Percentiles rank a stretch among this genome's conserved stretches.
Conservation (phyloP, 305 asterid species). For the Fraxinus angustifolia region DNA sequence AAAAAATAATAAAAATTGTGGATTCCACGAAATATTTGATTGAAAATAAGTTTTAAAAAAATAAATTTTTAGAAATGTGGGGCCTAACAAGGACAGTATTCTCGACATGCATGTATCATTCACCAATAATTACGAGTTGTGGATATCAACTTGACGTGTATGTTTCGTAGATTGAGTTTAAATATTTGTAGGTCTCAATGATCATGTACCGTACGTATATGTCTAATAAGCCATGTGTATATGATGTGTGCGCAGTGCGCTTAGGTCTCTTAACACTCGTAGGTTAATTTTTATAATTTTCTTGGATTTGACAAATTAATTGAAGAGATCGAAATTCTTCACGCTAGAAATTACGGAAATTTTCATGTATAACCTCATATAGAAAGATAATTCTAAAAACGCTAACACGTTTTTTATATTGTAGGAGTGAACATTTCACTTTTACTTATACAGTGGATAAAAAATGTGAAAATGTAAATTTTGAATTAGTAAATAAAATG, state of each 20-base stretch:
- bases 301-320: background rate
- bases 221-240: too few species aligned
- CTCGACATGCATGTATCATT: background rate
- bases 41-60: background rate
- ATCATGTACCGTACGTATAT: too few species aligned
- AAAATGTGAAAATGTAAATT: background rate
- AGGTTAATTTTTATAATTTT: background rate
- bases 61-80: too few species aligned
- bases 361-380: too few species aligned
- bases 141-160: background rate
- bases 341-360: too few species aligned
- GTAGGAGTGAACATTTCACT: background rate
- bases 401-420: too few species aligned
- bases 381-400: too few species aligned
- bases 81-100: background rate
- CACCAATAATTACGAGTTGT: background rate
- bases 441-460: background rate
- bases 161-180: background rate
- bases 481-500: background rate
- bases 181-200: background rate
- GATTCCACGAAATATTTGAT: too few species aligned
- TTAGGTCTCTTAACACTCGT: background rate
- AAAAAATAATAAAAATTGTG: too few species aligned
- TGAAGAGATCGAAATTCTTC: background rate
- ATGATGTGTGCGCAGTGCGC: too few species aligned